A percentile compares a stretch with the other conserved stretches of the same genome.
Conservation (phyloP, 768 basidiomycete genomes). For the Suillus discolor region DNA sequence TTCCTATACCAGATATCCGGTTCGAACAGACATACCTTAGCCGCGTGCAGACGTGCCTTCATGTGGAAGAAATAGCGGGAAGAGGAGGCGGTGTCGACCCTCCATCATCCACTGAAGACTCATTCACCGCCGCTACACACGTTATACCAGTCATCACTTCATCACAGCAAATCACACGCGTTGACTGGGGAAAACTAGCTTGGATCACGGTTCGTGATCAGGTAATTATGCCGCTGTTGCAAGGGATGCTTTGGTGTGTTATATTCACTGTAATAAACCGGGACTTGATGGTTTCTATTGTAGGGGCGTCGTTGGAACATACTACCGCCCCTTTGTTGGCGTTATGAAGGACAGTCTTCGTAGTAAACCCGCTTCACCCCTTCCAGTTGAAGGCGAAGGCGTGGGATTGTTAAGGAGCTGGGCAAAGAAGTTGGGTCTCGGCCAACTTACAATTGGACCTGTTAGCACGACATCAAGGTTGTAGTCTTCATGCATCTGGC, state of each 20-base stretch:
- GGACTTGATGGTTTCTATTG: constrained; percentile 8
- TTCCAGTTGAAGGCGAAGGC: constrained; percentile 30
- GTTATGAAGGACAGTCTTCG: constrained; percentile 24
- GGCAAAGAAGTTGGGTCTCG: constrained; percentile 31
- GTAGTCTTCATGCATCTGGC: not conserved
- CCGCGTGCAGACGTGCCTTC: constrained; percentile 56
- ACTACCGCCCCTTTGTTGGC: constrained; percentile 32
- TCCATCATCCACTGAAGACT: constrained; percentile 15
- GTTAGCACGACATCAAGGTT: constrained; percentile 12
- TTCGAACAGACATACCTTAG: constrained; percentile 74
- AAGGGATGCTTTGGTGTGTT: constrained; percentile 67
- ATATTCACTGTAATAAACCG: not conserved
- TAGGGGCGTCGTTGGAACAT: constrained; percentile 34
- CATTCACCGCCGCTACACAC: constrained; percentile 24
- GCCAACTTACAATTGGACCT: constrained; percentile 30
- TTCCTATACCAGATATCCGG: constrained; percentile 76
- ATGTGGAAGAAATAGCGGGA: constrained; percentile 34
- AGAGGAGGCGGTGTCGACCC: constrained; percentile 27
- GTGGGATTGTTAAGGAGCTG: constrained; percentile 34
- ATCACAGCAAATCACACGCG: constrained; percentile 39
- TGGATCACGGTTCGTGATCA: constrained; percentile 74
- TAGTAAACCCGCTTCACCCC: constrained; percentile 11
- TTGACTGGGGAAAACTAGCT: constrained; percentile 59
- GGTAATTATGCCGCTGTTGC: constrained; percentile 64
- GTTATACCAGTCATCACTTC: constrained; percentile 31